Percentiles rank a stretch among this genome's conserved stretches.
Evolutionary conservation across 345 rosid genomes (phyloP).

Genomic region (Pugionium dolabratum): DNA sequence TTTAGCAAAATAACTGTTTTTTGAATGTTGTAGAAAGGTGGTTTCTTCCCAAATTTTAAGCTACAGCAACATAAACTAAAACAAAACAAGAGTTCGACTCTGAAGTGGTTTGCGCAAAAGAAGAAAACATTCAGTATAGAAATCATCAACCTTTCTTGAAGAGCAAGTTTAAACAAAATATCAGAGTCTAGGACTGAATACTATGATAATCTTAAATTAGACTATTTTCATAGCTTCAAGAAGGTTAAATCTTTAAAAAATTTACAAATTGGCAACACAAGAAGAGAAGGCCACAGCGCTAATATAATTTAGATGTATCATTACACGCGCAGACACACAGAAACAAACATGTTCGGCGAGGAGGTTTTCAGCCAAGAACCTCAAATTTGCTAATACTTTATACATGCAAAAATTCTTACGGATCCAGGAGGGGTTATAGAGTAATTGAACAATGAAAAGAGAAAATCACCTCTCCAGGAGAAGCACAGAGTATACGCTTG

Average conservation of each 20-base stretch:
- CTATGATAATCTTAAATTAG: not conserved
- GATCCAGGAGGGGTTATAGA: not conserved
- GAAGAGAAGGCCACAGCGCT: too few relatives aligned
- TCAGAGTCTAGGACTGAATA: not conserved
- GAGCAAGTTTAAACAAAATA: too few relatives aligned
- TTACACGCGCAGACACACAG: too few relatives aligned
- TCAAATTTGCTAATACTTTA: not conserved
- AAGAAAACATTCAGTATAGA: too few relatives aligned
- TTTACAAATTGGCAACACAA: too few relatives aligned
- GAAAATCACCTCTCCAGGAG: slow-evolving; percentile 68
- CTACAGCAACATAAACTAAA: not conserved
- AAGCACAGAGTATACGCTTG: slow-evolving; percentile 75
- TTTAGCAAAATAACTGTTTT: not conserved
- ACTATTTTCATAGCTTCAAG: not conserved
- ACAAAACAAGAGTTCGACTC: not conserved
- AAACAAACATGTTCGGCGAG: not conserved
- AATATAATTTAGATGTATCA: too few relatives aligned
- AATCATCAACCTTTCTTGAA: too few relatives aligned
- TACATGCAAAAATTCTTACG: not conserved
- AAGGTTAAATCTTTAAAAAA: not conserved
- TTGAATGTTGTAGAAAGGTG: not conserved
- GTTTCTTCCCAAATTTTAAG: not conserved
- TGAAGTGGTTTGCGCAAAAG: too few relatives aligned
- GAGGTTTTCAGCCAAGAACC: too few relatives aligned
- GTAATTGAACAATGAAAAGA: not conserved